Conservation (phyloP, 2,329 filamentous ascomycete genomes). For the Aspergillus intermedius region DNA sequence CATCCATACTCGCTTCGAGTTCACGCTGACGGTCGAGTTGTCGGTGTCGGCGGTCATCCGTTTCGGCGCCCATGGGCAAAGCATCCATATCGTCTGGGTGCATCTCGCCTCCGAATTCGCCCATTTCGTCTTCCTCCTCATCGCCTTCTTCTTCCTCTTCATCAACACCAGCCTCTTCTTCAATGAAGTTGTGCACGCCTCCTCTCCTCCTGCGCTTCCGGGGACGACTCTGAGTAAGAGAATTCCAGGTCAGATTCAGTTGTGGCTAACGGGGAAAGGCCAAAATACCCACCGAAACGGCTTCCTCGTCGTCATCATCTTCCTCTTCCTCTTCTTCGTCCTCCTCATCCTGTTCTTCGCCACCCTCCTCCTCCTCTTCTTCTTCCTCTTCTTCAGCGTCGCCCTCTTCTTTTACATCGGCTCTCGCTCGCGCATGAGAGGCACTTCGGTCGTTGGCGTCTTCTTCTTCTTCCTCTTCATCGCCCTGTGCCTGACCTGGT, state of each 20-base stretch:
- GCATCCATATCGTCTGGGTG: conserved; percentile 86
- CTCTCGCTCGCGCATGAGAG: conserved; percentile 28
- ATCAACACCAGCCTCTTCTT: conserved; percentile 97
- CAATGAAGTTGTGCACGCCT: conserved; percentile 78
- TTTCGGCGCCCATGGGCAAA: conserved; percentile 63
- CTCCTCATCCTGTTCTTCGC: conserved; percentile 51
- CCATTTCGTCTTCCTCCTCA: conserved; percentile 82
- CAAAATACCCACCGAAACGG: conserved; percentile 42
- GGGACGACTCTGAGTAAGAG: conserved; percentile 53
- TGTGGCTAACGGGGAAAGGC: not conserved
- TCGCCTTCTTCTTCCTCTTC: conserved; percentile 83
- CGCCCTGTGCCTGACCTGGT: conserved; percentile 18
- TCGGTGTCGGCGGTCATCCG: conserved; percentile 86
- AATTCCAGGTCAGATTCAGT: conserved; percentile 9
- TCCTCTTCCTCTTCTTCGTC: conserved; percentile 42
- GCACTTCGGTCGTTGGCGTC: conserved; percentile 42
- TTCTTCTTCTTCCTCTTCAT: conserved; percentile 34
- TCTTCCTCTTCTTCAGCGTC: conserved; percentile 39
- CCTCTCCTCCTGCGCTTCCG: conserved; percentile 72
- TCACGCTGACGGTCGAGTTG: conserved; percentile 91
- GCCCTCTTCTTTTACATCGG: conserved; percentile 55
- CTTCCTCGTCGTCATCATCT: conserved; percentile 54
- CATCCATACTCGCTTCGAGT: conserved; percentile 78
- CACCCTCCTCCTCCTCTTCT: conserved; percentile 52
- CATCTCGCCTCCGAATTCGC: conserved; percentile 78